These are phyloP conservation scores for Acidiella bohemica DNA, from an alignment of 495 filamentous ascomycete species.

Conservation along the genomic window DNA sequence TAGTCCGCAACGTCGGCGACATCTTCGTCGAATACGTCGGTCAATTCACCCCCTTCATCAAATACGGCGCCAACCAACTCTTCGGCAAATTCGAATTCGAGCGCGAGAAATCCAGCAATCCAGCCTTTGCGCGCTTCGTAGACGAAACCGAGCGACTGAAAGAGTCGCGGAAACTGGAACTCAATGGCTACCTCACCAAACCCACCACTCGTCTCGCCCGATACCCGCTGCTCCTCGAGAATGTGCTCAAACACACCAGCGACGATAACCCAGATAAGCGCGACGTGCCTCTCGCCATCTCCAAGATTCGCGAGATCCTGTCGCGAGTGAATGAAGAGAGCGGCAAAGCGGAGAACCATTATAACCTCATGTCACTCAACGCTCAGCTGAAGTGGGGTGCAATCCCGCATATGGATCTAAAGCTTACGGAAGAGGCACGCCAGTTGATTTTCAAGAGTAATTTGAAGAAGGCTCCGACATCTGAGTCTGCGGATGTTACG, in stretches of 20 bases:
- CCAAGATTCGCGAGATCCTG: slow-evolving; percentile 72
- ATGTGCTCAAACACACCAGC: slow-evolving; percentile 73
- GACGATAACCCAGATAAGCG: slow-evolving; percentile 78
- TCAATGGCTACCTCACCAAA: slow-evolving; percentile 97
- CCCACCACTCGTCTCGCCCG: slow-evolving; percentile 90
- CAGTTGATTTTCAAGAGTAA: slow-evolving; percentile 86
- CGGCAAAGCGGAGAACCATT: slow-evolving; percentile 94
- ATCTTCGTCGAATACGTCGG: slow-evolving; percentile 88
- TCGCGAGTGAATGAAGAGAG: slow-evolving; percentile 84
- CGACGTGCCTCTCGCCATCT: slow-evolving; percentile 79
- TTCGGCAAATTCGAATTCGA: slow-evolving; percentile 98
- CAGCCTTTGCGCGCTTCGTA: slow-evolving; percentile 77
- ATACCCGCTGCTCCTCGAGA: slow-evolving; percentile 89
- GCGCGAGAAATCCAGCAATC: slow-evolving; percentile 79
- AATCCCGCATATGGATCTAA: slow-evolving; percentile 82
- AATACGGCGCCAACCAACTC: slow-evolving; percentile 90
- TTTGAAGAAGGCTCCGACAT: slow-evolving; percentile 81
- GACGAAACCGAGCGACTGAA: slow-evolving; percentile 94
- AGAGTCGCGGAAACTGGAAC: slow-evolving; percentile 89
- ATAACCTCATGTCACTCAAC: slow-evolving; percentile 85
- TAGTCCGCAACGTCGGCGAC: slow-evolving; percentile 84
- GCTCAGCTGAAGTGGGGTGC: slow-evolving; percentile 75
- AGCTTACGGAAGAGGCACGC: slow-evolving; percentile 83
- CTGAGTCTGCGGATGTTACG: slow-evolving; percentile 68
- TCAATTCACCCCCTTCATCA: slow-evolving; percentile 88